Evolutionary conservation across 2,329 filamentous ascomycete species (phyloP), one percentile per base, ranked within the genome.

Genomic region (Venturia effusa): DNA sequence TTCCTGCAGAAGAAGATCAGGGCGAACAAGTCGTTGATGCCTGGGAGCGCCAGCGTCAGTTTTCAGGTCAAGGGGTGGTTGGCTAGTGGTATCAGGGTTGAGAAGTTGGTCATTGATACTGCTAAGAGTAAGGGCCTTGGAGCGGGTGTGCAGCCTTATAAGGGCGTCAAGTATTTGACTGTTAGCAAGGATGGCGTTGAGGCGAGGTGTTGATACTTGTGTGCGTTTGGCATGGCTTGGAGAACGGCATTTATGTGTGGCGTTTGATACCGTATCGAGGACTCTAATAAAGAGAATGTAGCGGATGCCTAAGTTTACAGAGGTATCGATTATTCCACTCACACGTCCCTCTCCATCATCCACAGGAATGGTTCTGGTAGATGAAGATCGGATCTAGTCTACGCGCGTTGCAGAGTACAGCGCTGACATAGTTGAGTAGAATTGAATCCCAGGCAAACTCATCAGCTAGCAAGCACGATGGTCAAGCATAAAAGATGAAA

Each of bases 131-230:
- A 88, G 64, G 94, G 94, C 0, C 71, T 99, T 57, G 91, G 91
- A 0, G 91, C 96, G 68, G 86, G 89, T 2, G 86, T 97, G 45
- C 95, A 92, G 76, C 94, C 94, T 30, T 97, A 96, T 76, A 99
- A 97, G 77, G 94, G 94, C 1, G 94, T 99, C 68, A 99, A 99
- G 77, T 99, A 99, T 75, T 74, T 99, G 69, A 97, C 92, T 68
- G 83, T 86, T 15, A 85, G 83, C 71, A 76, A 77, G 65, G 78
- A 78, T 67, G 85, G 85, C 0, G 74, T 83, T 4, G 81, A 83
- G 68, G 70, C 76, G 61, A 71, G 78, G 65, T 79, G 78, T 68
- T 79, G 70, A 66, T 62, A 55, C 17, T n/a, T n/a, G n/a, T n/a
- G n/a, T n/a, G n/a, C n/a, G n/a, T n/a, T n/a, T n/a, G n/a, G n/a